A percentile compares a stretch with the other conserved stretches of the same genome.
phyloP scores from a whole-genome alignment of 2,329 filamentous ascomycete genomes.

The Zymoseptoria brevis region DNA sequence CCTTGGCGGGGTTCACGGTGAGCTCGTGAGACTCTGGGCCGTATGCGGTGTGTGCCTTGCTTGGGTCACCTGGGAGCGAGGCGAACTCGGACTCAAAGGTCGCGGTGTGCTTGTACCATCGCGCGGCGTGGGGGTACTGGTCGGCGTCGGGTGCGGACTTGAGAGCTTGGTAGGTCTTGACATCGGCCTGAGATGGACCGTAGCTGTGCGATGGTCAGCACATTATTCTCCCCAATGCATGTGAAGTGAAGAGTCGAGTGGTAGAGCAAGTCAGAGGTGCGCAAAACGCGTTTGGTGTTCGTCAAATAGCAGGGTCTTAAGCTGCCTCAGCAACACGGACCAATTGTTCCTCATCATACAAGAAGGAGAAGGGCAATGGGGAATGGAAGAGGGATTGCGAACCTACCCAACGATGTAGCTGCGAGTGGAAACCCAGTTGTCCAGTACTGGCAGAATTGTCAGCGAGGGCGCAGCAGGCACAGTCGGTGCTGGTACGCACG shows the following conservation, averaged over 20 bases:
- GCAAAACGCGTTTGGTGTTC: constrained; percentile 65
- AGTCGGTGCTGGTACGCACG: constrained; percentile 36
- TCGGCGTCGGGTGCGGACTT: constrained; percentile 63
- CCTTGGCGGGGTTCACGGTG: constrained; percentile 78
- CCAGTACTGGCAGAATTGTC: constrained; percentile 47
- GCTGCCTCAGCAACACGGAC: constrained; percentile 93
- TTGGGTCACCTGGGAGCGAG: constrained; percentile 81
- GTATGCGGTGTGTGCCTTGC: constrained; percentile 82
- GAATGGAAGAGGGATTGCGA: constrained; percentile 17
- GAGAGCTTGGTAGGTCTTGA: constrained; percentile 87
- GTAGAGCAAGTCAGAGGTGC: constrained; percentile 59
- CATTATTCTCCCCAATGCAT: constrained; percentile 8
- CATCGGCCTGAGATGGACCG: constrained; percentile 85
- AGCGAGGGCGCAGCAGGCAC: constrained; percentile 8
- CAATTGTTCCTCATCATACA: constrained; percentile 76
- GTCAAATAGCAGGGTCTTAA: constrained; percentile 84
- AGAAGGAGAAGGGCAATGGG: constrained; percentile 24
- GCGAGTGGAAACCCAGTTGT: constrained; percentile 65
- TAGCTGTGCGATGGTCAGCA: constrained; percentile 40
- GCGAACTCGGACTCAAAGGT: constrained; percentile 89
- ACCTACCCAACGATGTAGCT: constrained; percentile 80
- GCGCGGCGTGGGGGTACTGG: constrained; percentile 88
- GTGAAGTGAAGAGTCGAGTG: constrained; percentile 11
- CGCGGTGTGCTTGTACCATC: constrained; percentile 99
- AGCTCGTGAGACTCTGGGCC: constrained; percentile 74